Evolutionary conservation across 495 filamentous ascomycete species (phyloP).

Genomic region (Thermothielavioides terrestris): DNA sequence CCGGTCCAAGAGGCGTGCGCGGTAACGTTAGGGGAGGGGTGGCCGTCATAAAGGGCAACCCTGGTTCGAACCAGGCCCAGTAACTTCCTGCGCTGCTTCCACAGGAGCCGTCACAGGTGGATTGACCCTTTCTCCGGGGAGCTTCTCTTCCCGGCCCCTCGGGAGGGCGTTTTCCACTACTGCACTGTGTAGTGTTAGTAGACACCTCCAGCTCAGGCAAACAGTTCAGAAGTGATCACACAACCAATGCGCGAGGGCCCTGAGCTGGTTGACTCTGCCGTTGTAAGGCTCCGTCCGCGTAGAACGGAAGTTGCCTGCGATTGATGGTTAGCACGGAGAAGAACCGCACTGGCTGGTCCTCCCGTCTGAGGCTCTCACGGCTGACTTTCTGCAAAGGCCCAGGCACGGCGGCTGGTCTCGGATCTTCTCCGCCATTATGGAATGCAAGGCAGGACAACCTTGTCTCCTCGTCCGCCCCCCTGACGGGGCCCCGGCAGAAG

Average conservation of each 20-base stretch:
- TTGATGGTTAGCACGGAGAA: no score
- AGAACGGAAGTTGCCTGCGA: no score
- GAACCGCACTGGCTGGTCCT: not conserved
- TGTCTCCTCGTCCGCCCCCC: not conserved
- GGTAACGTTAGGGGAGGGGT: slow-evolving; percentile 3
- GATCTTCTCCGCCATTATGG: slow-evolving; percentile 5
- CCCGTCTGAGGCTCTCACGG: slow-evolving; percentile 3
- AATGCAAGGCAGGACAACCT: not conserved
- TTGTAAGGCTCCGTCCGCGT: no score
- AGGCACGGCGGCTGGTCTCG: not conserved
- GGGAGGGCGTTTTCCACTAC: no score
- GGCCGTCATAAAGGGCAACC: slow-evolving; percentile 13
- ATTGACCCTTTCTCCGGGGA: no score
- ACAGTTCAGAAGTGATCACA: no score
- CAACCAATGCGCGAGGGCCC: no score
- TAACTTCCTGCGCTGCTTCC: no score
- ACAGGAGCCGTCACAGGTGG: slow-evolving; percentile 14
- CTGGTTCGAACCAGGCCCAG: slow-evolving; percentile 13
- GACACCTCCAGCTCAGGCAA: no score
- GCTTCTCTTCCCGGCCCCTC: no score
- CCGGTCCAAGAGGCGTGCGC: slow-evolving; percentile 16
- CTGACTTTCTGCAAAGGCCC: not conserved
- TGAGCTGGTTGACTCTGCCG: no score
- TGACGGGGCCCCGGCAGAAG: slow-evolving; percentile 17
- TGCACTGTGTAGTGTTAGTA: no score